Percentiles rank a stretch among this genome's conserved stretches.
phyloP scores from a whole-genome alignment of 495 filamentous ascomycete species.

The Tuber aestivum region DNA sequence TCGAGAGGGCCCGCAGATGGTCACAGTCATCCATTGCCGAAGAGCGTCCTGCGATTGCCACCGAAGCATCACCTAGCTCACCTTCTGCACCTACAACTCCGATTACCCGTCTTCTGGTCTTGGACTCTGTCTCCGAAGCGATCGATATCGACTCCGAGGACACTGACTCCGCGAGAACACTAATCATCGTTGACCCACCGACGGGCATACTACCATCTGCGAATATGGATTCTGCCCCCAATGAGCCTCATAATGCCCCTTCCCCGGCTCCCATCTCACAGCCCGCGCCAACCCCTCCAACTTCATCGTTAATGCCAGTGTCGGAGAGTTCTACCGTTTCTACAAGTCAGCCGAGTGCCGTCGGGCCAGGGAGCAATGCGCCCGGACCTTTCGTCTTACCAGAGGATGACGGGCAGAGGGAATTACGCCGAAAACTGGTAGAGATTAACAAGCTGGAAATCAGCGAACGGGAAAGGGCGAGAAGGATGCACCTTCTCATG shows the following conservation, averaged over 20 bases:
- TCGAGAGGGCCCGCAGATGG: slow-evolving; percentile 39
- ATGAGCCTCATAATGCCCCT: background rate
- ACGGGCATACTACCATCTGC: slow-evolving; percentile 18
- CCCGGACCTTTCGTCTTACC: slow-evolving; percentile 53
- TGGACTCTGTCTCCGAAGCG: slow-evolving; percentile 31
- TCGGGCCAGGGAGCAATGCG: slow-evolving; percentile 20
- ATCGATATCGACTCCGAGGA: slow-evolving; percentile 25
- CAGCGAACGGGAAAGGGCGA: slow-evolving; percentile 69
- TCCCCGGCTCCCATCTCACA: slow-evolving; percentile 19
- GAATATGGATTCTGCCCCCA: slow-evolving; percentile 5
- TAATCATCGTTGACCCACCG: slow-evolving; percentile 12
- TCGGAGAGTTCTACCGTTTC: slow-evolving; percentile 33
- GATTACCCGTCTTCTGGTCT: slow-evolving; percentile 15
- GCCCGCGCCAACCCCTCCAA: slow-evolving; percentile 8
- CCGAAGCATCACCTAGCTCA: slow-evolving; percentile 17
- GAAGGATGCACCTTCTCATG: slow-evolving; percentile 74
- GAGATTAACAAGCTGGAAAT: slow-evolving; percentile 63
- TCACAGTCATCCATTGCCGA: slow-evolving; percentile 38
- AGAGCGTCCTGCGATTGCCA: slow-evolving; percentile 20
- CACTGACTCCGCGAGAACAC: slow-evolving; percentile 19
- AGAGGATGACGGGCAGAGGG: slow-evolving; percentile 86
- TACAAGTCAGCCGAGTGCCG: slow-evolving; percentile 27
- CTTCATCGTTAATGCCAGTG: slow-evolving; percentile 29
- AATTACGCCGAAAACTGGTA: slow-evolving; percentile 67
- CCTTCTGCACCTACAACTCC: slow-evolving; percentile 11